Evolutionary conservation across 2,329 filamentous ascomycete genomes (phyloP), one percentile per base, ranked within the genome.

Genomic region (Chrysoporthe deuterocubensis): DNA sequence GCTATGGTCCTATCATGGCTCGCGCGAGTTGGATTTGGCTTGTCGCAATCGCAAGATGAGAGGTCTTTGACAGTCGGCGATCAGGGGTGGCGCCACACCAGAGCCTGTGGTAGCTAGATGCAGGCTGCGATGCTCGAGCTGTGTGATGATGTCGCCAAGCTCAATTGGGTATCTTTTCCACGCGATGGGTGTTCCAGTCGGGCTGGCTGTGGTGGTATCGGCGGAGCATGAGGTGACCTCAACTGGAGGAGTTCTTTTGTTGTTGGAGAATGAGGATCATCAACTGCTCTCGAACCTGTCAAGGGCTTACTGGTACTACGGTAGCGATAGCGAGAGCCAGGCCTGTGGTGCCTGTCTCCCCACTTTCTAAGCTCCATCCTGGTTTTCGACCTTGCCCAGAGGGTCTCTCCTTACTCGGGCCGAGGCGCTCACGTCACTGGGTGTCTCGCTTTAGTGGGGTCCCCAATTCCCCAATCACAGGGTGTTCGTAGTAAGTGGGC

Each of bases 401-500:
- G 21, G 42, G 43, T 57, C 67, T 62, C 56, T 56, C 62, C 66
- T 57, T 65, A 65, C 56, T 50, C 66, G 67, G 67, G 18, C 67
- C 67, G 63, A 68, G 64, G 67, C 64, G 67, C 60, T 56, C 64
- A 42, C 56, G 56, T 65, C 59, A 68, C 67, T 68, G 67, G 67
- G 32, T 46, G 34, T 43, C 52, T 44, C 65, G 32, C 26, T 32
- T 34, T 34, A 46, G 34, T 32, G 59, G 62, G 52, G n/a, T 43
- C 21, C 18, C 16, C 14, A 14, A 46, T 18, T n/a, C 43, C 26
- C 59, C 43, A 61, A 61, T 61, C 59, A 61, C 43, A 61, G 42
- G 42, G 42, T 32, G 6, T 16, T 34, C 42, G 48, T 44, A 46
- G 42, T 46, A 46, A 61, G 59, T 44, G 42, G 16, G 21, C 21